Evolutionary conservation across 106 monocot genomes (phyloP).

Genomic region (Acanthochlamys bracteata): DNA sequence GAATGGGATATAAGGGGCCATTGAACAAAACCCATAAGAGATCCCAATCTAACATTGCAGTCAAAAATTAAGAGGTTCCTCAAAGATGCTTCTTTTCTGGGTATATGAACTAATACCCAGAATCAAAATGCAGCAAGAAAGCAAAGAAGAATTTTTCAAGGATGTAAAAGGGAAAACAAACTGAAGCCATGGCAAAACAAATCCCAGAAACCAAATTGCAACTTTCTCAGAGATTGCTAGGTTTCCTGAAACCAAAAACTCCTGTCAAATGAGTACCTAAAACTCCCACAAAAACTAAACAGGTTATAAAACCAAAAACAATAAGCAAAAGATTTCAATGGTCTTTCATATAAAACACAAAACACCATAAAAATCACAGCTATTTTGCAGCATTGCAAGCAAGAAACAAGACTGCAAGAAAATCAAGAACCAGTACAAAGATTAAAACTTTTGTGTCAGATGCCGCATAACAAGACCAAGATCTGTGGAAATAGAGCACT

Average conservation of each 20-base stretch:
- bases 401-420: neutral
- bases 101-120: neutral
- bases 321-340: neutral
- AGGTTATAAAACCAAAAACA: neutral
- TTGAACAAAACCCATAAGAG: neutral
- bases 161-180: neutral
- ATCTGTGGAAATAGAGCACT: conserved; percentile 4
- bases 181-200: neutral
- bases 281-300: neutral
- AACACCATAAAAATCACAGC: neutral
- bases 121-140: neutral
- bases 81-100: neutral
- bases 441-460: neutral
- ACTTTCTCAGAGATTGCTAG: neutral
- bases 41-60: neutral
- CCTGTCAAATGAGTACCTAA: neutral
- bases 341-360: neutral
- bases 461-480: neutral
- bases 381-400: neutral
- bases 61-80: neutral
- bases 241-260: neutral
- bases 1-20: too few species aligned
- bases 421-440: neutral
- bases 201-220: neutral
- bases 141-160: neutral